Base-by-base conservation (phyloP, 306 rosid species). In the Casuarina equisetifolia region DNA sequence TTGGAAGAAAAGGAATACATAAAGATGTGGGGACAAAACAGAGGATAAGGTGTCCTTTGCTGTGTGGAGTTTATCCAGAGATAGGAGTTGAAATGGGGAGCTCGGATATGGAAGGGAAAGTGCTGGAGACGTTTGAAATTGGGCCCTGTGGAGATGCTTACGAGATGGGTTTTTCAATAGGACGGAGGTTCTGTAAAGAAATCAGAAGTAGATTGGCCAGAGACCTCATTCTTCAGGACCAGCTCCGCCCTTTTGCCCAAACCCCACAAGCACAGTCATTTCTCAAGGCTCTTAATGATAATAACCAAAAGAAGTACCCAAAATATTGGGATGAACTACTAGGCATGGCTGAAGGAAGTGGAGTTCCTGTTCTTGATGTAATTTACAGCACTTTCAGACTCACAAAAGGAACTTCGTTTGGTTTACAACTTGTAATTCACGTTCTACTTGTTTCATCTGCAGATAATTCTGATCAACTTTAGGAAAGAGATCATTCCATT, bases 401-500 rank as follows among this genome's bases (percentile, higher is more conserved):
- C 25, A 44, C 51, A 63, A 51, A 79, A 66, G 9, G 17, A 7
- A 17, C 42, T 66, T 16, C 9, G 32, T 40, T 16, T 32, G 16
- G 42, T 59, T 64, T 19, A 12, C 2, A 64, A 44, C 54, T 73
- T 53, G 4, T 38, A 2, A 43, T 42, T 39, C 32, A 64, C 58
- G 38, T 62, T 79, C 46, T 46, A 67, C 32, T 83, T 78, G 9
- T 43, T 81, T 69, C 4, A 0, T 69, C 36, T 74, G 85, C 90
- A 94, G 97, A 89, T 90, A 74, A 81, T 90, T 43, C 84, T 90
- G 9, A 85, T 90, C 73, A 90, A 94, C 85, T 88, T 94, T 69
- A 87, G 96, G 84, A 95, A 91, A 84, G 97, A 92, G 86, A 88
- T 92, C 87, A 86, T 91, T 69, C 78, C 97, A 11, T 88, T 95